Evolutionary conservation across 305 asterid species (phyloP), one percentile per base, ranked within the genome.

Genomic region (Caryopteris hybrid): DNA sequence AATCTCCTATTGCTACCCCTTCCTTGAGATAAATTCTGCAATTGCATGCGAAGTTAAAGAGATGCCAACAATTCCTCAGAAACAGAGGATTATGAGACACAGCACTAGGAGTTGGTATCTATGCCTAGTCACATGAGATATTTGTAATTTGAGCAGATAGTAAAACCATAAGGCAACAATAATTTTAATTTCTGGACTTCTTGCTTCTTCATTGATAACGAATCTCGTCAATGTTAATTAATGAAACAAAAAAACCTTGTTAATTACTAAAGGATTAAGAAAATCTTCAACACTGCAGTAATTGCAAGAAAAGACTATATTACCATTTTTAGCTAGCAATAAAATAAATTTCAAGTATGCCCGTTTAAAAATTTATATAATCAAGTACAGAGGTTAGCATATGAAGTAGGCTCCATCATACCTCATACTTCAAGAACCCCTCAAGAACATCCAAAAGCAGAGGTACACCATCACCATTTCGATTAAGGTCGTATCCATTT

Each of bases 371-470:
- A n/a, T 8, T 41, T 53, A 17, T 43, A 14, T 3, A 14, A 31
- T 29, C 25, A 38, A 29, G 13, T 14, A 55, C 16, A 29, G 7
- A 57, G 5, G 14, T 56, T 29, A 55, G 27, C 42, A 56, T 25
- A 25, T 25, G 4, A 31, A 17, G 46, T 17, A 2, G 45, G 21
- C 22, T 50, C 59, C 33, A 39, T 64, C 90, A 25, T 43, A 94
- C 99, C 98, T 94, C 98, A 63, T 86, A 94, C 80, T 94, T 94
- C 90, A 94, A 83, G 84, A 94, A 94, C 48, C 99, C 99, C 77
- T 89, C 96, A 68, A 94, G 97, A 75, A 91, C 99, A 70, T 94
- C 99, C 83, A 94, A 80, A 68, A 94, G 98, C 79, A 94, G 78
- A 45, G 99, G 99, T 66, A 89, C 92, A 64, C 93, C 83, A 45